Conservation (phyloP, 371 early-diverging fungal genomes). For the Gilbertella persicaria region DNA sequence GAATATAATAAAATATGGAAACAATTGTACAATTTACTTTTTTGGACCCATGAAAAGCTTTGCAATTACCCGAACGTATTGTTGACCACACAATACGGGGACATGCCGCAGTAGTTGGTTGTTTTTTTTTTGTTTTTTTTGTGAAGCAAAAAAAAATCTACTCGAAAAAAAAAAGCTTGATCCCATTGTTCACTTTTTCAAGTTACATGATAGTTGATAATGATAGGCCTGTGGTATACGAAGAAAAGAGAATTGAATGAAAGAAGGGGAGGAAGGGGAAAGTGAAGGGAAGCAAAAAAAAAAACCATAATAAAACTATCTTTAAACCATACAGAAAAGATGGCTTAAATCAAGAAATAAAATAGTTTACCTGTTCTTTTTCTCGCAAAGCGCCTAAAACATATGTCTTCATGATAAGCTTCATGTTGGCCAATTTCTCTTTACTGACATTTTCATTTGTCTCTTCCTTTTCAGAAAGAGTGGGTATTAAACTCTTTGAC, state of each 20-base stretch:
- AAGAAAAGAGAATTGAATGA: slow-evolving; percentile 7
- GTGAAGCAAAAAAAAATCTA: not conserved
- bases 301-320: slow-evolving; percentile 8
- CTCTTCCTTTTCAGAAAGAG: slow-evolving; percentile 19
- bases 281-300: too few species aligned
- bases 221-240: slow-evolving; percentile 2
- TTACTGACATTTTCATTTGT: slow-evolving; percentile 29
- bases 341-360: slow-evolving; percentile 9
- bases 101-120: slow-evolving; percentile 35
- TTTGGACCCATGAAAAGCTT: not conserved
- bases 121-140: slow-evolving; percentile 7
- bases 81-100: slow-evolving; percentile 23
- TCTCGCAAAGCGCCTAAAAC: slow-evolving; percentile 45
- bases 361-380: slow-evolving; percentile 48
- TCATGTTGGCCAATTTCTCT: slow-evolving; percentile 43
- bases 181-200: not conserved
- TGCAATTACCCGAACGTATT: slow-evolving; percentile 39
- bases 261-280: not conserved
- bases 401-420: slow-evolving; percentile 47
- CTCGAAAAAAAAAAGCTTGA: slow-evolving; percentile 7
- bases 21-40: not conserved
- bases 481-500: slow-evolving; percentile 1
- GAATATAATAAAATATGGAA: slow-evolving; percentile 8
- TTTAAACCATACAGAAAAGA: slow-evolving; percentile 5
- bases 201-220: too few species aligned